Evolutionary conservation across 306 rosid species (phyloP).

Genomic region (Oemleria cerasiformis): DNA sequence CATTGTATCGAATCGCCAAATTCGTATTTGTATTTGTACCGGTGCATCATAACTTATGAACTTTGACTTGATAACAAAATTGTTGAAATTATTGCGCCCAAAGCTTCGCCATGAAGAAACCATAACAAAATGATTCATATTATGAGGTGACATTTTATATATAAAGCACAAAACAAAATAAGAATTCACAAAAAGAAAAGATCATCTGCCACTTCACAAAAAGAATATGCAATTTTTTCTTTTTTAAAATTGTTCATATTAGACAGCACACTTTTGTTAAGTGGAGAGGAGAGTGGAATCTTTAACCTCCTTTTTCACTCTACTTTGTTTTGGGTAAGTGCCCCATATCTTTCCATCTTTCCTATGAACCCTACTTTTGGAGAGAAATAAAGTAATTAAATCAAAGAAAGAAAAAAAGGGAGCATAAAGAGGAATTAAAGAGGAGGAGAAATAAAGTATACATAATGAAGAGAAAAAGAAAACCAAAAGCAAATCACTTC

Average conservation of each 20-base stretch:
- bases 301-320: constrained; percentile 25
- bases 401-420: constrained; percentile 8
- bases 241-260: background rate
- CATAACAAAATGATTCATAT: background rate
- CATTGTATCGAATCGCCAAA: too few species aligned
- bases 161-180: background rate
- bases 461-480: constrained; percentile 19
- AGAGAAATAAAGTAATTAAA: constrained; percentile 14
- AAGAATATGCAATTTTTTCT: constrained; percentile 23
- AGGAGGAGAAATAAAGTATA: constrained; percentile 19
- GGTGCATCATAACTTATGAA: background rate
- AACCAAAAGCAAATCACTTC: constrained; percentile 36
- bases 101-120: background rate
- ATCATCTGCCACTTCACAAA: constrained; percentile 21
- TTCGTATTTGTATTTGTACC: too few species aligned
- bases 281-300: constrained; percentile 40
- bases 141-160: background rate
- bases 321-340: constrained; percentile 34
- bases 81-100: background rate
- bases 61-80: background rate
- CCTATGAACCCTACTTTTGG: constrained; percentile 30
- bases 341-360: constrained; percentile 29
- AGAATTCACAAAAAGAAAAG: background rate
- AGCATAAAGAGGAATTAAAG: background rate
- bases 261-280: constrained; percentile 32